Evolutionary conservation across 1,284 basidiomycete species (phyloP), one percentile per base, ranked within the genome.

Genomic region (Mrakiaceae sp.): DNA sequence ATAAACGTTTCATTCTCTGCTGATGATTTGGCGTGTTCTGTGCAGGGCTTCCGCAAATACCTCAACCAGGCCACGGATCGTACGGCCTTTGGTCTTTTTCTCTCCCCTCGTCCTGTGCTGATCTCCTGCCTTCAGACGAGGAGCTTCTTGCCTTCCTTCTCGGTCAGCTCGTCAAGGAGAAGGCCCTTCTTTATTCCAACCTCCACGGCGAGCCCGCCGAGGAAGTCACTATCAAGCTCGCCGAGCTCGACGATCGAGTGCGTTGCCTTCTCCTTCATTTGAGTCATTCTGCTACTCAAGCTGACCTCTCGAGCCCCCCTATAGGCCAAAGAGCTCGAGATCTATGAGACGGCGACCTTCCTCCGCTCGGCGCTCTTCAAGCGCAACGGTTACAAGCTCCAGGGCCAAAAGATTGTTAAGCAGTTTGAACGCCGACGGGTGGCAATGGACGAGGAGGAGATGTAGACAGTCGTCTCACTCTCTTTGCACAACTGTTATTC

Each of bases 61-160:
- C 82, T 98, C 55, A 91, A 93, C 59, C 88, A 94, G 72, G 87
- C 92, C 11, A 85, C 86, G 66, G 96, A 99, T 74, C 87, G 62
- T 63, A 42, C 46, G 62, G 56, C 43, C 52, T 46, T 62, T 43
- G 50, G 3, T 9, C 12, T 39, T 58, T 46, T 48, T 44, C 14
- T 6, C 39, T 27, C 40, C 16, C 46, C 42, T 40, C 11, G 7
- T 47, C 12, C 16, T 27, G 3, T 7, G 5, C 44, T 52, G 54
- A 62, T 44, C 40, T n/a, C 43, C 70, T 16, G 2, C 46, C 14
- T 16, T 9, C 54, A 63, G 62, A 95, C 76, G 93, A 98, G 76
- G 96, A 99, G 76, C 78, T 99, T 64, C 82, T 98, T 47, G 83
- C 91, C 2, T 98, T 97, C 83, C 79, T 98, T 68, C 85, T 99